Percentiles rank a stretch among this genome's conserved stretches.
Evolutionary conservation across 208 protist genomes (phyloP).

Genomic region (Leishmania mexicana): DNA sequence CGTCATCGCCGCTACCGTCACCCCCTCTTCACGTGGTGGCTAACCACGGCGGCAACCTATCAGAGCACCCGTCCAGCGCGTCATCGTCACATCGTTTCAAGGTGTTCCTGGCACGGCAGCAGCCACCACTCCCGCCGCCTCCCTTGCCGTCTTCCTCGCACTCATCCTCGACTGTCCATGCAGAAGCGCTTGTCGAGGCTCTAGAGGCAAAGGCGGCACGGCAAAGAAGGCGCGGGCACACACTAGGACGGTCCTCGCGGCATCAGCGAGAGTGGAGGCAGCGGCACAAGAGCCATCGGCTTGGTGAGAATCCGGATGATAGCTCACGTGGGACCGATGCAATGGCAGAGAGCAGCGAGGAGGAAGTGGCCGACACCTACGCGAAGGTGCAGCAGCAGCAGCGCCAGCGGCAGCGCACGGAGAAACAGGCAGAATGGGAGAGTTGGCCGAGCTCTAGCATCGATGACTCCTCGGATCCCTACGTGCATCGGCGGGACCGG

Average conservation of each 20-base stretch:
- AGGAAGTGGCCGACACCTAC: slow-evolving; percentile 19
- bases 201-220: not conserved
- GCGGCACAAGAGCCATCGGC: not conserved
- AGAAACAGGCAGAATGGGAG: not conserved
- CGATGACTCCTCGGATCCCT: not conserved
- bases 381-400: slow-evolving; percentile 5
- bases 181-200: slow-evolving; percentile 2
- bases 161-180: not conserved
- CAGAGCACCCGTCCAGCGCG: not conserved
- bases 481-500: not conserved
- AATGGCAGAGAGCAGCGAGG: not conserved
- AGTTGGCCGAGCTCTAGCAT: not conserved
- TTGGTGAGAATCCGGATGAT: not conserved
- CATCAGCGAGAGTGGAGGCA: not conserved
- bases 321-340: not conserved
- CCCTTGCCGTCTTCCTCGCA: not conserved
- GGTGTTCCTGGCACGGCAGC: not conserved
- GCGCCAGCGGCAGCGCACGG: not conserved
- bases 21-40: not conserved
- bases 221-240: not conserved
- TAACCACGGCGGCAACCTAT: not conserved
- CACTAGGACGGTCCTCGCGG: not conserved
- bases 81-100: not conserved
- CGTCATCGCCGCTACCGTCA: not conserved
- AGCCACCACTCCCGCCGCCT: not conserved